Evolutionary conservation across 352 stramenopile species (phyloP).

Genomic region (Phytophthora pini): DNA sequence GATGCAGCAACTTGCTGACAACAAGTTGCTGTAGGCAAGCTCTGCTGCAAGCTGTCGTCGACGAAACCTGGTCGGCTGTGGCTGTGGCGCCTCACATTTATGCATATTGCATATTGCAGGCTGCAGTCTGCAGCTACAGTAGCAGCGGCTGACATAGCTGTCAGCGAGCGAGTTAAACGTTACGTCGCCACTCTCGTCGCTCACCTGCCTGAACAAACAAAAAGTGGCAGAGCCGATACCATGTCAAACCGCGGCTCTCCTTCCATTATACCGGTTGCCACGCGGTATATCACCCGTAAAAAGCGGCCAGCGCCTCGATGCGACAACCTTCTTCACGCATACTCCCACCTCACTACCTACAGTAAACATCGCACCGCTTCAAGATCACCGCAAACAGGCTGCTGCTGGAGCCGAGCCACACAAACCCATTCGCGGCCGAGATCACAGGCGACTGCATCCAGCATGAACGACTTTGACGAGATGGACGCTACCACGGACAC

Average conservation of each 20-base stretch:
- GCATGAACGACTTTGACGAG: constrained; percentile 9
- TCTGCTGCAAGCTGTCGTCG: too few relatives aligned
- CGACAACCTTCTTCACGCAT: constrained; percentile 19
- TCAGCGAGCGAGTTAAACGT: too few relatives aligned
- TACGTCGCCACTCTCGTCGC: too few relatives aligned
- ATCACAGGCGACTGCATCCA: constrained; percentile 4
- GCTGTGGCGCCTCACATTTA: too few relatives aligned
- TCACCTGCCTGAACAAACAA: too few relatives aligned
- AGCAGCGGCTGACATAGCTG: too few relatives aligned
- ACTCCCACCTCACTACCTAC: constrained; percentile 14
- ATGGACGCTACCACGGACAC: constrained; percentile 22
- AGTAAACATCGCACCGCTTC: constrained; percentile 28
- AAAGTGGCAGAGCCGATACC: too few relatives aligned
- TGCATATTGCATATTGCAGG: too few relatives aligned
- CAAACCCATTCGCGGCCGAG: constrained; percentile 10
- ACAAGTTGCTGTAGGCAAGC: too few relatives aligned
- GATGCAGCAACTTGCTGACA: too few relatives aligned
- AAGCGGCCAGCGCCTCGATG: constrained; percentile 6
- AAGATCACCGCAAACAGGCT: constrained; percentile 22
- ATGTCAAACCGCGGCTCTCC: neutral
- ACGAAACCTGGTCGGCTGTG: too few relatives aligned
- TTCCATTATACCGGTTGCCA: constrained; percentile 6
- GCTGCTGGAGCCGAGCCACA: constrained; percentile 2
- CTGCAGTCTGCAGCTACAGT: too few relatives aligned
- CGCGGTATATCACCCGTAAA: constrained; percentile 5